Evolutionary conservation across 352 stramenopile species (phyloP).

Genomic region (Phytophthora melonis): DNA sequence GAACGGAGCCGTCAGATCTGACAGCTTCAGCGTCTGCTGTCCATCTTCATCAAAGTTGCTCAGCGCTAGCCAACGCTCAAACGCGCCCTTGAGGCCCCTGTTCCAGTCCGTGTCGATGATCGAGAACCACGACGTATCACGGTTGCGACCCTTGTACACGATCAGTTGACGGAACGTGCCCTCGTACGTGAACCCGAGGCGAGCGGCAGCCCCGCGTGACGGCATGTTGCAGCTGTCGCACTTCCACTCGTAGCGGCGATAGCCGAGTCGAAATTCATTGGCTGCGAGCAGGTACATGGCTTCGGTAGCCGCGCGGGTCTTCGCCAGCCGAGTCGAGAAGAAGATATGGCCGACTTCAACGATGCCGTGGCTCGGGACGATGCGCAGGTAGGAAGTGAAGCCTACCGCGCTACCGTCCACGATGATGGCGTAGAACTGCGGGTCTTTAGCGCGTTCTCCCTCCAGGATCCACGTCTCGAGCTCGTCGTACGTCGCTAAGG

Average conservation of each 20-base stretch:
- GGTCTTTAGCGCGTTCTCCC: not conserved
- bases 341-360: conserved; percentile 28
- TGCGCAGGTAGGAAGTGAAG: conserved; percentile 17
- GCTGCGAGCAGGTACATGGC: conserved; percentile 20
- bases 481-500: conserved; percentile 8
- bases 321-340: conserved; percentile 14
- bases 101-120: conserved; percentile 31
- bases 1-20: conserved; percentile 16
- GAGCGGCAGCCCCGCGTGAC: conserved; percentile 14
- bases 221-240: conserved; percentile 22
- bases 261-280: conserved; percentile 27
- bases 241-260: conserved; percentile 31
- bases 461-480: conserved; percentile 21
- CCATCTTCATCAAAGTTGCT: conserved; percentile 22
- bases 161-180: conserved; percentile 25
- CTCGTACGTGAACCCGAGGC: conserved; percentile 28
- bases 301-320: conserved; percentile 24
- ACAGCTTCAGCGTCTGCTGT: conserved; percentile 23
- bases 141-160: conserved; percentile 20
- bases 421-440: conserved; percentile 33
- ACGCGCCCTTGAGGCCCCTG: conserved; percentile 10
- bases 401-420: conserved; percentile 19
- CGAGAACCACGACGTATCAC: conserved; percentile 32
- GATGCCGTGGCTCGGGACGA: conserved; percentile 9
- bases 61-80: conserved; percentile 15